A percentile compares a stretch with the other conserved stretches of the same genome.
These are phyloP conservation scores for Aspergillus olivimuriae DNA, from an alignment of 495 filamentous ascomycete genomes.

Conservation along the genomic window DNA sequence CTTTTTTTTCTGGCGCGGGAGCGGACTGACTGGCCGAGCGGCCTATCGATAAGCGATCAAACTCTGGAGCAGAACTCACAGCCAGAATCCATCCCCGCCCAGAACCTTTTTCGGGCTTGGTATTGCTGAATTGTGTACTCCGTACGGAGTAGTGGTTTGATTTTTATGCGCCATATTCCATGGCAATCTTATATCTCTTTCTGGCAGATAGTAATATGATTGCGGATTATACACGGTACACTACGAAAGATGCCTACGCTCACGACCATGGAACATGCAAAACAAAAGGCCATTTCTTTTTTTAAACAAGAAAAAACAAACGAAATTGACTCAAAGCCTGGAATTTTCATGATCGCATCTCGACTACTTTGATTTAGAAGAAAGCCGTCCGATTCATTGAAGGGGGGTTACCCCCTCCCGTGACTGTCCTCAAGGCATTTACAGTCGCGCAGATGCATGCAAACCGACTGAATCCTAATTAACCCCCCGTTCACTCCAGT, in stretches of 20 bases:
- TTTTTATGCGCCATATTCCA: too few relatives aligned
- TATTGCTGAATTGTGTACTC: too few relatives aligned
- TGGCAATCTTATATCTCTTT: too few relatives aligned
- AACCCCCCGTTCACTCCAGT: slow-evolving; percentile 45
- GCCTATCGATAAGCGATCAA: slow-evolving; percentile 41
- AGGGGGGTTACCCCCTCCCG: slow-evolving; percentile 33
- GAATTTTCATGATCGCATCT: slow-evolving; percentile 43
- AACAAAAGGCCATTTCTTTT: too few relatives aligned
- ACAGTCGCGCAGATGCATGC: slow-evolving; percentile 43
- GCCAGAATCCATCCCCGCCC: too few relatives aligned
- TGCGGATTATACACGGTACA: too few relatives aligned
- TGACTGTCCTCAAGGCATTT: slow-evolving; percentile 36
- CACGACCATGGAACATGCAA: too few relatives aligned
- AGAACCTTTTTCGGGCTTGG: too few relatives aligned
- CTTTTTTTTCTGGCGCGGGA: slow-evolving; percentile 41
- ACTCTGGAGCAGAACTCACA: not conserved
- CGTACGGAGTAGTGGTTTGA: too few relatives aligned
- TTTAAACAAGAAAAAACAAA: too few relatives aligned
- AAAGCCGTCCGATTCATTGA: slow-evolving; percentile 41
- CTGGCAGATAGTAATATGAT: too few relatives aligned
- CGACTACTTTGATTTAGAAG: slow-evolving; percentile 40
- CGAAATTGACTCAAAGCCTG: slow-evolving; percentile 12
- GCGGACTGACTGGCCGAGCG: slow-evolving; percentile 1
- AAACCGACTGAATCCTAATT: slow-evolving; percentile 42
- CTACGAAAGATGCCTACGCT: too few relatives aligned